phyloP scores from a whole-genome alignment of 306 rosid genomes.

The Senna siamea region DNA sequence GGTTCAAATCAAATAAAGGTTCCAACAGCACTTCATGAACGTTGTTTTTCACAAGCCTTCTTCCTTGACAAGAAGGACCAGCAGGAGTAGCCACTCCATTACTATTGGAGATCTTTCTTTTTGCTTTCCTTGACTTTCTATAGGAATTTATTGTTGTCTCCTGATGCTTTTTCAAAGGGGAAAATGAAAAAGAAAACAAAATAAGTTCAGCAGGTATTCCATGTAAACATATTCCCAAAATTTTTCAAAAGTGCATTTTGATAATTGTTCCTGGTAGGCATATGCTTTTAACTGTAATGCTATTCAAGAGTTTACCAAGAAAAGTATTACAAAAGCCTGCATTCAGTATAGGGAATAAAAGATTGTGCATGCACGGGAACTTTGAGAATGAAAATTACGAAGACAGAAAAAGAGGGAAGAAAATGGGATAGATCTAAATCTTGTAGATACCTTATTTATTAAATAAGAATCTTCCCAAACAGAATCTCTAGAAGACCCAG shows the following conservation, averaged over 20 bases:
- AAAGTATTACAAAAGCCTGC: slow-evolving; percentile 13
- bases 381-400: background rate
- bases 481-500: slow-evolving; percentile 45
- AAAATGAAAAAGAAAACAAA: slow-evolving; percentile 19
- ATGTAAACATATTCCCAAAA: slow-evolving; percentile 1
- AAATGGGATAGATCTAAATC: slow-evolving; percentile 23
- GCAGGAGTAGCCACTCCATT: slow-evolving; percentile 35
- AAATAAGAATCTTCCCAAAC: slow-evolving; percentile 46
- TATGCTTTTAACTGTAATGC: slow-evolving; percentile 18
- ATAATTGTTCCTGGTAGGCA: background rate
- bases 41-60: slow-evolving; percentile 48
- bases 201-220: slow-evolving; percentile 24
- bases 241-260: slow-evolving; percentile 3
- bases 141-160: slow-evolving; percentile 53
- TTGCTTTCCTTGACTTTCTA: slow-evolving; percentile 47
- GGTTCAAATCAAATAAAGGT: slow-evolving; percentile 45
- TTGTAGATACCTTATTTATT: slow-evolving; percentile 54
- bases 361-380: slow-evolving; percentile 23
- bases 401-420: background rate
- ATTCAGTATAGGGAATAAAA: slow-evolving; percentile 8
- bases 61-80: slow-evolving; percentile 57
- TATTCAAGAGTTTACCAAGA: slow-evolving; percentile 2
- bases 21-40: slow-evolving; percentile 30
- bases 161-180: slow-evolving; percentile 39
- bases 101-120: slow-evolving; percentile 47